Percentiles rank a stretch among this genome's conserved stretches.
These are phyloP conservation scores for Trypanosoma melophagium DNA, from an alignment of 208 protist species.

Conservation along the genomic window DNA sequence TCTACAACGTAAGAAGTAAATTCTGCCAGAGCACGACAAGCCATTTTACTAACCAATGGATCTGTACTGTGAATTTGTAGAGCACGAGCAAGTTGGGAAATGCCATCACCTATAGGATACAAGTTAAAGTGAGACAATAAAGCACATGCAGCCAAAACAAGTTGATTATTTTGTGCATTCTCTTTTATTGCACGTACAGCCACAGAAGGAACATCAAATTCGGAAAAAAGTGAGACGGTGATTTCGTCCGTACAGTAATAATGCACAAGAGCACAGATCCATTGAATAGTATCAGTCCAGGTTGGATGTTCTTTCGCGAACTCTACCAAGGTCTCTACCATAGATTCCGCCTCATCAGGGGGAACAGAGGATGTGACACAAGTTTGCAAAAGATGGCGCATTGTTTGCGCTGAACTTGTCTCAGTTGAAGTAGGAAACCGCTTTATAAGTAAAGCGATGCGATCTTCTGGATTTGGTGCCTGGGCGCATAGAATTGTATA, in stretches of 20 bases:
- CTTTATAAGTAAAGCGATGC: conserved; percentile 57
- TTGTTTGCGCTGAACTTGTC: conserved; percentile 66
- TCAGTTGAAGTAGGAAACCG: conserved; percentile 76
- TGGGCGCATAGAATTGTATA: conserved; percentile 86
- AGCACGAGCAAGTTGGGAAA: conserved; percentile 69
- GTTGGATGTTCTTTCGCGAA: conserved; percentile 60
- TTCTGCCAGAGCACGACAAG: conserved; percentile 71
- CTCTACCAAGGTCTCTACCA: conserved; percentile 64
- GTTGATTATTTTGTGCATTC: conserved; percentile 44
- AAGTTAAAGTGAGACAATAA: conserved; percentile 88
- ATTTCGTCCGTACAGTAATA: conserved; percentile 91
- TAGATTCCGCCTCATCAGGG: conserved; percentile 74
- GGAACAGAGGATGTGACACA: conserved; percentile 56
- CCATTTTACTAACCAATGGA: conserved; percentile 44
- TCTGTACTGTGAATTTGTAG: conserved; percentile 59
- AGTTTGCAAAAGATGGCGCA: conserved; percentile 66
- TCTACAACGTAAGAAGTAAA: conserved; percentile 86
- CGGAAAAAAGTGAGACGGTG: conserved; percentile 82
- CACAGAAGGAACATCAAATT: conserved; percentile 75
- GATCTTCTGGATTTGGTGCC: conserved; percentile 49
- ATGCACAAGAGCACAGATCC: conserved; percentile 84
- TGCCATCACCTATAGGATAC: conserved; percentile 79
- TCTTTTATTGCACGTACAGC: conserved; percentile 66
- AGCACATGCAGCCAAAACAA: conserved; percentile 58
- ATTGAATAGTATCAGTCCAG: conserved; percentile 74